Conservation (phyloP, 345 rosid species). For the Eutrema heterophyllum region DNA sequence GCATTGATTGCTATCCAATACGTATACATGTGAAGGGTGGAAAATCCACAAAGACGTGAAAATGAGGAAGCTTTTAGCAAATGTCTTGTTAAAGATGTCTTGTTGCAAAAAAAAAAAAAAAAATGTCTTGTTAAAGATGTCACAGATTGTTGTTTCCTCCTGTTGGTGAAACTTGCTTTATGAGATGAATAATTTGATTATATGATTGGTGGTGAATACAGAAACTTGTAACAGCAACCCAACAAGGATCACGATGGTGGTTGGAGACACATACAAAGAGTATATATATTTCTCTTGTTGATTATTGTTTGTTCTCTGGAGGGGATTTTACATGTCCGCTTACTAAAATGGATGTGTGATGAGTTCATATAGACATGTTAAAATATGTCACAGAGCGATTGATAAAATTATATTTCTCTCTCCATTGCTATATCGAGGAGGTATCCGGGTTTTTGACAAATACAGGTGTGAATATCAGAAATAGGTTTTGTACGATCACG, state of each 20-base stretch:
- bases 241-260: not conserved
- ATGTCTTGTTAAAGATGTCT: not conserved
- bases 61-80: not conserved
- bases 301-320: too few species aligned
- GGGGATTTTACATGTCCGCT: too few species aligned
- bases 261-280: too few species aligned
- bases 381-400: not conserved
- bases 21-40: too few species aligned
- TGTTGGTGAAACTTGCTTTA: not conserved
- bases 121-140: not conserved
- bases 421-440: too few species aligned
- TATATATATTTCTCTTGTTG: too few species aligned
- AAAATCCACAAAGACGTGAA: too few species aligned
- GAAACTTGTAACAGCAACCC: not conserved
- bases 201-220: not conserved
- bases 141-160: not conserved
- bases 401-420: too few species aligned
- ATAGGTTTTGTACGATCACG: not conserved
- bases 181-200: not conserved
- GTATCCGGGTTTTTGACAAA: too few species aligned
- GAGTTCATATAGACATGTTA: not conserved
- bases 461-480: too few species aligned
- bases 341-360: not conserved
- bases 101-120: too few species aligned
- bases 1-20: too few species aligned